Evolutionary conservation across 202 grass and related monocot genomes (phyloP), one percentile per base, ranked within the genome.

Genomic region (Saccharum hybrid): DNA sequence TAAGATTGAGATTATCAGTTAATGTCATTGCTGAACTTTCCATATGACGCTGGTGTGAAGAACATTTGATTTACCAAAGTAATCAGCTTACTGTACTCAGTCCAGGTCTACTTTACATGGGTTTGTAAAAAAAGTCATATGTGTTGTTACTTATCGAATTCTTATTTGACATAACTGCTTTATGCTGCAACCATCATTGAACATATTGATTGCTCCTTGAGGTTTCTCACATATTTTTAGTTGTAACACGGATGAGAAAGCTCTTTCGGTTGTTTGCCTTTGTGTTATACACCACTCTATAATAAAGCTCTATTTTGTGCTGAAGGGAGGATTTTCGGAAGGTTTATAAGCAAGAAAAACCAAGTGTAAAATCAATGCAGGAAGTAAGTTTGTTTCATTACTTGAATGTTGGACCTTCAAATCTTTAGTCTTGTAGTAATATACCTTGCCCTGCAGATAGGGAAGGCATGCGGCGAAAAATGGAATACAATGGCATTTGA

Each of bases 261-360:
- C 42, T 45, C 6, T 14, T 84, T 56, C 10, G 48, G n/a, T 56
- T 82, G 21, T 12, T 75, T 31, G 37, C 36, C 16, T 56, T 41
- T 41, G 82, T 80, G 30, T 80, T 59, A 31, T 72, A 66, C 52
- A 14, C 13, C 38, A 68, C 19, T 75, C 49, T 64, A 56, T 67
- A 70, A 34, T 83, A 26, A 84, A 26, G n/a, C 49, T 75, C 14
- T 77, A 41, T 81, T 37, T 79, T 86, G 3, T 85, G 31, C 82
- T 94, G 74, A 90, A 98, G 95, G 92, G 95, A 98, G 90, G 92
- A 93, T 87, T 98, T 93, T 66, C 82, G 92, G 60, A 91, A 88
- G 81, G 76, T 66, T 7, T 98, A 57, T 76, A 62, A 93, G 71
- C 77, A 81, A 81, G 92, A 98, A 90, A 95, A 98, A 78, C 92